Evolutionary conservation across 192 early-diverging fungal genomes (phyloP), one percentile per base, ranked within the genome.

Genomic region (Coemansia sp.): DNA sequence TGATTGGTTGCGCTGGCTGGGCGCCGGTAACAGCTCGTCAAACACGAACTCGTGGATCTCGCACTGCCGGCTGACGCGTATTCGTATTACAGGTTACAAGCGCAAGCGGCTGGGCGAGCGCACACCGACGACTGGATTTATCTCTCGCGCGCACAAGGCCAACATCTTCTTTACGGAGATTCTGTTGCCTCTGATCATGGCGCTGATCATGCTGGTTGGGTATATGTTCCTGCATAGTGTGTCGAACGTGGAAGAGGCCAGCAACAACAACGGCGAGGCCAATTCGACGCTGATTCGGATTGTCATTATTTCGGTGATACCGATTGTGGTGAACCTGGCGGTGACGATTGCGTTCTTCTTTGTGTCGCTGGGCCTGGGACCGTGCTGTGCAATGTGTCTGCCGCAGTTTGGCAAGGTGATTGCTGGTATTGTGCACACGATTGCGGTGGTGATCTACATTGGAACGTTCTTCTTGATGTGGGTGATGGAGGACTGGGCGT

Each of bases 1-100:
- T 42, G 89, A 90, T 68, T 92, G 87, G 78, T 73, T 94, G 61
- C 85, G 85, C 56, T 94, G 92, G 90, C 75, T 94, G 48, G 89
- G 87, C n/a, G 83, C 88, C 5, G 90, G 91, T 46, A 93, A 93
- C 65, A 88, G 88, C 54, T 80, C 84, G 44, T 72, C 89, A 0
- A 87, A 91, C 72, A 80, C 81, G 64, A 88, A 87, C 69, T 92
- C 91, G 60, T 92, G 91, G 91, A 88, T 92, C 50, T 81, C 83
- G 48, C 86, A 92, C 71, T 88, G 87, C 68, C 87, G 88, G 15
- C 69, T 85, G 9, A 78, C 86, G 19, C 82, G 89, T 21, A 89
- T 88, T 46, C 82, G 86, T n/a, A 87, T 89, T 59, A 92, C 89
- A 2, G 89, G 89, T 15, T 88, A 88, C 83, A 92, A 92, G 69